Conservation (phyloP, 2,329 filamentous ascomycete species). For the Coniochaeta pulveracea region DNA sequence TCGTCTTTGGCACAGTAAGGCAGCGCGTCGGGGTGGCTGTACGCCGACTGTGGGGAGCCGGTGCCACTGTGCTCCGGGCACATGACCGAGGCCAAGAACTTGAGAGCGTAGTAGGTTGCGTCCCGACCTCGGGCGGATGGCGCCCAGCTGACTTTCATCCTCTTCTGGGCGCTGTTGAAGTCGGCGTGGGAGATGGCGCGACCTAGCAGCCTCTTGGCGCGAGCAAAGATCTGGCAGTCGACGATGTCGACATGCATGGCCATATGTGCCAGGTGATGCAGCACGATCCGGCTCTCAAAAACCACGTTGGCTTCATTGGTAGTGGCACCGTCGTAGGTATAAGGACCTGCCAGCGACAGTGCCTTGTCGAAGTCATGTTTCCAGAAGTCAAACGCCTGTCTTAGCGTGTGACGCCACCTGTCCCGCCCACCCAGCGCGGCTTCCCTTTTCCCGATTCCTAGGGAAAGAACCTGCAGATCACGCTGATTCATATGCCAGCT, state of each 20-base stretch:
- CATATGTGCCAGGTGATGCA: constrained; percentile 94
- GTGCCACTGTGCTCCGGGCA: constrained; percentile 41
- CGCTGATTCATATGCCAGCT: constrained; percentile 97
- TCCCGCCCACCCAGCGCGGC: constrained; percentile 76
- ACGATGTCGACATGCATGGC: constrained; percentile 95
- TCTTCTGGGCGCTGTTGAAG: constrained; percentile 64
- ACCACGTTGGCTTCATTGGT: constrained; percentile 55
- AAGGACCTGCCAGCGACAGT: constrained; percentile 45
- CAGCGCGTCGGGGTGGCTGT: constrained; percentile 22
- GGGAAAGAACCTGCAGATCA: constrained; percentile 81
- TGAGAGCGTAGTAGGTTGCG: constrained; percentile 83
- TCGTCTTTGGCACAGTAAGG: constrained; percentile 79
- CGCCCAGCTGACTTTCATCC: constrained; percentile 86
- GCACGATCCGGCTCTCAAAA: constrained; percentile 77
- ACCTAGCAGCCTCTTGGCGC: constrained; percentile 74
- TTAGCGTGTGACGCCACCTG: constrained; percentile 80
- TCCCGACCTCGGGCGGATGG: constrained; percentile 79
- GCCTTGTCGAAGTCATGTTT: constrained; percentile 83
- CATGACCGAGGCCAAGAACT: constrained; percentile 78
- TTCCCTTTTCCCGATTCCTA: constrained; percentile 60
- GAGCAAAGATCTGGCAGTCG: constrained; percentile 93
- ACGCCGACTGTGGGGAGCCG: constrained; percentile 24
- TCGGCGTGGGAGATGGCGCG: constrained; percentile 76
- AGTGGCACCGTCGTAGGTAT: constrained; percentile 41
- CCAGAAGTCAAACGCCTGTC: constrained; percentile 87